phyloP scores from a whole-genome alignment of 192 early-diverging fungal genomes.

The Spizellomyces punctatus region DNA sequence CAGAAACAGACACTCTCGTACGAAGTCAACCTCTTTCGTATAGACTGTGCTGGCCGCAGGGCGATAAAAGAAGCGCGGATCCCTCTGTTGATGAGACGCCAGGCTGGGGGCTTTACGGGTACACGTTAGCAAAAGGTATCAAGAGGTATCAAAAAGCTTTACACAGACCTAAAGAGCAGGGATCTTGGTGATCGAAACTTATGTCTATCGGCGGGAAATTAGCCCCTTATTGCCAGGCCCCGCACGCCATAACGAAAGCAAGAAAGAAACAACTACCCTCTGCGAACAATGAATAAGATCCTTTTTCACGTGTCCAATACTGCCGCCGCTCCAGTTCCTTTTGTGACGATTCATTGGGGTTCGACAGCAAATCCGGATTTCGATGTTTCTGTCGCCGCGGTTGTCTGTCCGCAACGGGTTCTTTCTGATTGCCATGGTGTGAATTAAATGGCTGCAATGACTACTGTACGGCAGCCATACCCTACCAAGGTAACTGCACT shows the following conservation, averaged over 20 bases:
- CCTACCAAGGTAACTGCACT: neutral
- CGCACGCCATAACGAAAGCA: too few species aligned
- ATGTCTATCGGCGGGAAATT: neutral
- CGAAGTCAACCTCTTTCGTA: conserved; percentile 9
- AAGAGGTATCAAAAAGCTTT: neutral
- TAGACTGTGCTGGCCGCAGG: neutral
- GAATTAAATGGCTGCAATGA: neutral
- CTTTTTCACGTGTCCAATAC: neutral
- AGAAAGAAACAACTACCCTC: too few species aligned
- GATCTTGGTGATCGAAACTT: neutral
- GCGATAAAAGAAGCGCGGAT: neutral
- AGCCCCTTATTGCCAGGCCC: too few species aligned
- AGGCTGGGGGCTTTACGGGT: conserved; percentile 2
- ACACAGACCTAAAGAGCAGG: conserved; percentile 5
- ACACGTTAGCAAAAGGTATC: neutral
- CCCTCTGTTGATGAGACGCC: neutral
- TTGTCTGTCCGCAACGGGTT: too few species aligned
- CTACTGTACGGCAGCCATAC: neutral
- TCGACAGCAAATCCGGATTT: too few species aligned
- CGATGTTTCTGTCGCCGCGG: too few species aligned
- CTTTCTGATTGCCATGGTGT: too few species aligned
- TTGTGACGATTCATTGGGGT: too few species aligned
- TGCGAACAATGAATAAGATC: too few species aligned
- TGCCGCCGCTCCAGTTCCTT: neutral
- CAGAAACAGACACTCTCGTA: conserved; percentile 24